phyloP scores from a whole-genome alignment of 164 flowering plant genomes.

The Brasenia schreberi region DNA sequence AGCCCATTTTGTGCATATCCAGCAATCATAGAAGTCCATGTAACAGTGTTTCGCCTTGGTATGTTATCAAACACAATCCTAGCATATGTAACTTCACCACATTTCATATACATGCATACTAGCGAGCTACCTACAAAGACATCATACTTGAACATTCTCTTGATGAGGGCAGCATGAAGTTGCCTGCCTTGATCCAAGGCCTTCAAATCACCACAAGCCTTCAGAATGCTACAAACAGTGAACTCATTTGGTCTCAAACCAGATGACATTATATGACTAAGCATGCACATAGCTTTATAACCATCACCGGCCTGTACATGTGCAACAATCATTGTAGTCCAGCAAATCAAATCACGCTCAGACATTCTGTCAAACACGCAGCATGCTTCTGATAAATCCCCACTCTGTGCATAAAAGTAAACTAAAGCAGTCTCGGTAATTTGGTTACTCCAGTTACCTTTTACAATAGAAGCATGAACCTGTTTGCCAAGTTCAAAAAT shows the following conservation, averaged over 20 bases:
- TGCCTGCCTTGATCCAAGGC: constrained; percentile 54
- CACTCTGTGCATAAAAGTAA: constrained; percentile 53
- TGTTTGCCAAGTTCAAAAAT: constrained; percentile 56
- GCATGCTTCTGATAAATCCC: constrained; percentile 36
- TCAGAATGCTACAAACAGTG: constrained; percentile 52
- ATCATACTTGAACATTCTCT: constrained; percentile 41
- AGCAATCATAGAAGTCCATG: constrained; percentile 85
- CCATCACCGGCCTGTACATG: constrained; percentile 48
- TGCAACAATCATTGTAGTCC: constrained; percentile 68
- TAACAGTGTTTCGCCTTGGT: constrained; percentile 53
- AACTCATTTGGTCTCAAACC: constrained; percentile 54
- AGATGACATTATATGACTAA: constrained; percentile 32
- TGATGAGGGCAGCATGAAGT: constrained; percentile 50
- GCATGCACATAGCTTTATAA: constrained; percentile 35
- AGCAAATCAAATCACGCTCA: constrained; percentile 54
- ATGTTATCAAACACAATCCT: constrained; percentile 47
- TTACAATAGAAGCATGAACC: constrained; percentile 52
- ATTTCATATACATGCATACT: constrained; percentile 68
- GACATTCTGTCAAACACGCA: constrained; percentile 40
- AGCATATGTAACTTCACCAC: constrained; percentile 45
- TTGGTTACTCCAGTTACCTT: constrained; percentile 38
- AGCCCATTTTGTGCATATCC: constrained; percentile 65
- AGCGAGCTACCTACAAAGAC: constrained; percentile 61
- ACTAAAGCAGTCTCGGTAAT: constrained; percentile 56
- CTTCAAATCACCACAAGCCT: constrained; percentile 66